These are phyloP conservation scores for Aspergillus tamarii DNA, from an alignment of 2,329 filamentous ascomycete species.

Conservation along the genomic window DNA sequence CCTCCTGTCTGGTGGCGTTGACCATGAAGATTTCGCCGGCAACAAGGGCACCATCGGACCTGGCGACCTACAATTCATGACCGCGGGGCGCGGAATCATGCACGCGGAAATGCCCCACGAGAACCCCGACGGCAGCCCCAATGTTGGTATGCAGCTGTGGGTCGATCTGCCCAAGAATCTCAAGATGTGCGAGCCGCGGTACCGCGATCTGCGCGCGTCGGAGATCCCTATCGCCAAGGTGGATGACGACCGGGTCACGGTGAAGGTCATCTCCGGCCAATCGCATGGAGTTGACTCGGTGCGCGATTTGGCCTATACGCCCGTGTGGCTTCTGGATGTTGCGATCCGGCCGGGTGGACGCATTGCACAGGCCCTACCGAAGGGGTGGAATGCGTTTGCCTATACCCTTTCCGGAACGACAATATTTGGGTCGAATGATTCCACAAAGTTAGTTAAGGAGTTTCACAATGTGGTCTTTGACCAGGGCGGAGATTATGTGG, in stretches of 20 bases:
- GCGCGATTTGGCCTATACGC: constrained; percentile 90
- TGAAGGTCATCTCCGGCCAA: constrained; percentile 91
- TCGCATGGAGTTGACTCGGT: constrained; percentile 83
- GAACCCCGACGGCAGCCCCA: constrained; percentile 73
- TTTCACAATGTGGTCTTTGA: constrained; percentile 92
- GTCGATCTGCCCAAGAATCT: constrained; percentile 82
- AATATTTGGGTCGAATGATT: constrained; percentile 58
- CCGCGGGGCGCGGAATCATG: constrained; percentile 85
- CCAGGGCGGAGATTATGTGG: constrained; percentile 73
- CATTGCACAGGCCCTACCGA: constrained; percentile 74
- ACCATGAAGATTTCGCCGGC: constrained; percentile 91
- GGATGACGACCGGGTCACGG: constrained; percentile 72
- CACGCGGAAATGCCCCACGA: constrained; percentile 93
- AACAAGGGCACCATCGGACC: constrained; percentile 79
- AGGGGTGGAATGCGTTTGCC: constrained; percentile 85
- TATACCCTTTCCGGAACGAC: constrained; percentile 80
- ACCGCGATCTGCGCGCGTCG: constrained; percentile 76
- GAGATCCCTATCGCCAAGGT: constrained; percentile 78
- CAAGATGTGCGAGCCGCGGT: constrained; percentile 88
- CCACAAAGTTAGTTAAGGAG: constrained; percentile 45
- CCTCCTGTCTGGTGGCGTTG: constrained; percentile 79
- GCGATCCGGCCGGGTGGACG: constrained; percentile 77
- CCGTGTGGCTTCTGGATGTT: constrained; percentile 93
- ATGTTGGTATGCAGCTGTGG: constrained; percentile 92
- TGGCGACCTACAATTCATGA: constrained; percentile 98